Conservation (phyloP, 2,329 filamentous ascomycete genomes). For the Tolypocladium pustulatum region DNA sequence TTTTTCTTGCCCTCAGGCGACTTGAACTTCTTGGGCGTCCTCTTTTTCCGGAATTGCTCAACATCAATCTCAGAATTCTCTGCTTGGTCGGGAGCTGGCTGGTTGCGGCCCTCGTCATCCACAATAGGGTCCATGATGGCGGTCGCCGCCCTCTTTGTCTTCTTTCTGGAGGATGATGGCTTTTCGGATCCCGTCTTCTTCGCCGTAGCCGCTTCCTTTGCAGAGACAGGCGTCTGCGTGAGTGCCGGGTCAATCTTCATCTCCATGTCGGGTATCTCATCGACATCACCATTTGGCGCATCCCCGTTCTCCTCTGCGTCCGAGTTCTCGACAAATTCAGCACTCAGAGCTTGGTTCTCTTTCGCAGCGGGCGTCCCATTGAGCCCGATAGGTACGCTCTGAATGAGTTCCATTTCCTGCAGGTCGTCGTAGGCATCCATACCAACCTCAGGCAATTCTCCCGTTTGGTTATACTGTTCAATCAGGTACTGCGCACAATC, state of each 20-base stretch:
- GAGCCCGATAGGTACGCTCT: conserved; percentile 6
- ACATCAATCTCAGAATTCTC: conserved; percentile 14
- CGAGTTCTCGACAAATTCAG: conserved; percentile 18
- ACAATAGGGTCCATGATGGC: conserved; percentile 20
- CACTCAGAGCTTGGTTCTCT: conserved; percentile 7
- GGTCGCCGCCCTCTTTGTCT: conserved; percentile 11
- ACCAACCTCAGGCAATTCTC: conserved; percentile 21
- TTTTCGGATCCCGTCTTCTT: conserved; percentile 12
- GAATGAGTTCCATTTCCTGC: conserved; percentile 21
- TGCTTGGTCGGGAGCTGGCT: conserved; percentile 1
- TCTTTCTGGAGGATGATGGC: conserved; percentile 11
- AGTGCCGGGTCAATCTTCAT: conserved; percentile 22
- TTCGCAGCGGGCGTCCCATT: neutral
- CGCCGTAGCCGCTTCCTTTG: conserved; percentile 15
- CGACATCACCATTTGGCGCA: conserved; percentile 5
- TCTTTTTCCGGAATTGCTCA: conserved; percentile 13
- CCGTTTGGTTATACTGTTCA: conserved; percentile 21
- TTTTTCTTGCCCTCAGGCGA: conserved; percentile 6
- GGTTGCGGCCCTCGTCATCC: conserved; percentile 10
- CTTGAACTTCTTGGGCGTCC: conserved; percentile 18
- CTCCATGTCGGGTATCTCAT: conserved; percentile 13
- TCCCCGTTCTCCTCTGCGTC: conserved; percentile 15
- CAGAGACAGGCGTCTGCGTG: conserved; percentile 6
- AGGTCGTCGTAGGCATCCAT: conserved; percentile 18
- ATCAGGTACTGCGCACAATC: conserved; percentile 25